Evolutionary conservation across 768 basidiomycete genomes (phyloP), one percentile per base, ranked within the genome.

Genomic region (Boletus vinaceobasis): DNA sequence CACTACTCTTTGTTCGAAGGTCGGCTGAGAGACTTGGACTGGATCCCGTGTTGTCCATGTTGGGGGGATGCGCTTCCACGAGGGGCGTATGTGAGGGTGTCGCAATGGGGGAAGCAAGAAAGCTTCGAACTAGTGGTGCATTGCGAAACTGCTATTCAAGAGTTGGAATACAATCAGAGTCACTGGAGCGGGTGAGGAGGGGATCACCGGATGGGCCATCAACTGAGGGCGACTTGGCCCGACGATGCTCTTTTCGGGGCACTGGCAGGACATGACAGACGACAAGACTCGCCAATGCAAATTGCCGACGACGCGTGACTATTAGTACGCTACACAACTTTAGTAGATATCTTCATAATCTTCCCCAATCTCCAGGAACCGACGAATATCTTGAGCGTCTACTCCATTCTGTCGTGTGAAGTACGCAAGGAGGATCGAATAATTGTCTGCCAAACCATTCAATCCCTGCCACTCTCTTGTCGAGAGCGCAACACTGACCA

Each of bases 281-380:
- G 43, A 63, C 50, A 15, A 14, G 21, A 33, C 42, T 6, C 31
- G 19, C 5, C 23, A 42, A 47, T 48, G 5, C 21, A 14, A 49
- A 60, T 50, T 54, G 52, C 54, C 50, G 31, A 5, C 29, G 43
- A 48, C 55, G 48, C 23, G 23, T 23, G 23, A 23, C 23, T 57
- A 65, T 67, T 59, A n/a, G n/a, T n/a, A 67, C 48, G 36, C 52
- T 50, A 57, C 42, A 53, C 39, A 33, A 15, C 19, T 37, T 71
- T 63, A 77, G 46, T 64, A 85, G 23, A 90, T 78, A 64, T 91
- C 89, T 64, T 92, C 90, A 59, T 90, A 90, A 52, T 88, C 86
- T 27, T 87, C 86, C 48, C 77, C 79, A 49, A 92, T 75, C 2
- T 79, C 85, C 44, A 91, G 72, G 67, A 81, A 84, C 62, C 77